A percentile compares a stretch with the other conserved stretches of the same genome.
Evolutionary conservation across 352 stramenopile genomes (phyloP).

Genomic region (Pythium insidiosum): DNA sequence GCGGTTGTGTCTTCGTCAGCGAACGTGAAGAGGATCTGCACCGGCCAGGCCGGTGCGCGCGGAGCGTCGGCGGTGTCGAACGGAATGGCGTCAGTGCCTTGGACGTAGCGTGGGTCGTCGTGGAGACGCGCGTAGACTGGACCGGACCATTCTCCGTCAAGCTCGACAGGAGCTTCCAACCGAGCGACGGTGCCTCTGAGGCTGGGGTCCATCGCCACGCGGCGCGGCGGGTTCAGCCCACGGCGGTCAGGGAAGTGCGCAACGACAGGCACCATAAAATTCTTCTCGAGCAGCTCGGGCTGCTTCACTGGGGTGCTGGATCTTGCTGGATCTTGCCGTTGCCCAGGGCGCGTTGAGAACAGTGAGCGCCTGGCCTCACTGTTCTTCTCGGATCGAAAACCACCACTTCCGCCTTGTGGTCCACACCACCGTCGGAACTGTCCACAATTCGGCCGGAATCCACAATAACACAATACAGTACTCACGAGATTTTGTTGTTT

Average conservation of each 20-base stretch:
- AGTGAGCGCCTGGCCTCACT: neutral
- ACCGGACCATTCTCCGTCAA: neutral
- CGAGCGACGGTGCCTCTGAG: neutral
- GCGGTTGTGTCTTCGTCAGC: neutral
- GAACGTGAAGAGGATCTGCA: neutral
- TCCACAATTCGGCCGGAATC: no score
- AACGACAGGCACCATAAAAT: no score
- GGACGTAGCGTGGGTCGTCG: neutral
- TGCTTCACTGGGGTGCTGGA: no score
- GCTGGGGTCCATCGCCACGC: neutral
- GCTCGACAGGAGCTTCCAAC: neutral
- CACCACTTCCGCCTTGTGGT: neutral
- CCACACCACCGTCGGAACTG: slow-evolving; percentile 1
- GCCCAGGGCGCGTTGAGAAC: neutral
- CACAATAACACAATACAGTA: no score
- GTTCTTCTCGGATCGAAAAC: neutral
- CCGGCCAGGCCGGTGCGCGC: neutral
- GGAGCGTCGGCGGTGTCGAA: neutral
- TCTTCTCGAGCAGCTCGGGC: neutral
- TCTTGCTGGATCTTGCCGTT: neutral
- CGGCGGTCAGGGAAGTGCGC: neutral
- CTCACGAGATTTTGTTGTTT: no score
- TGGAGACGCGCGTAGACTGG: neutral
- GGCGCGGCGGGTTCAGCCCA: neutral
- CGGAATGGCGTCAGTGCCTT: neutral